Evolutionary conservation across 139 green algal species (phyloP).

Genomic region (Dunaliella sp.): DNA sequence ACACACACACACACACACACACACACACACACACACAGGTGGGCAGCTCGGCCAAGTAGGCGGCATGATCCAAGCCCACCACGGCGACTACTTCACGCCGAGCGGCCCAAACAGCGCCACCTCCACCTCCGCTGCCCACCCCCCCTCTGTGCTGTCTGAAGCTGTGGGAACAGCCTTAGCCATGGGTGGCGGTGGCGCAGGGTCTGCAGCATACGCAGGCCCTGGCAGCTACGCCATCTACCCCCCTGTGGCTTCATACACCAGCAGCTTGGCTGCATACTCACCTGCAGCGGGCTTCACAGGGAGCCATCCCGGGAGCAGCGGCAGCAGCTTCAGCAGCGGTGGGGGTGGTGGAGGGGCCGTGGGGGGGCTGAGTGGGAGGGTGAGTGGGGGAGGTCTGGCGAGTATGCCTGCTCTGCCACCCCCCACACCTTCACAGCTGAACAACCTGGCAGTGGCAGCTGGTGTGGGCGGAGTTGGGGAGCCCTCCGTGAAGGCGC

Average conservation of each 20-base stretch:
- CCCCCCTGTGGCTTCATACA: not conserved
- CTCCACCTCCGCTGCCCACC: not conserved
- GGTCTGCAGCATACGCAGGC: not conserved
- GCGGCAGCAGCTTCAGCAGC: not conserved
- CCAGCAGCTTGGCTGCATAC: not conserved
- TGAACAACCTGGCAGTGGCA: not conserved
- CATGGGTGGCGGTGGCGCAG: not conserved
- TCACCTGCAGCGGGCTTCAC: too few relatives aligned
- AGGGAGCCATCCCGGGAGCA: not conserved
- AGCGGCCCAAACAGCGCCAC: not conserved
- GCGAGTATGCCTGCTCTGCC: not conserved
- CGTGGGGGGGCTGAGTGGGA: too few relatives aligned
- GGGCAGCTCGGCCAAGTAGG: too few relatives aligned
- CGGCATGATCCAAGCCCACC: not conserved
- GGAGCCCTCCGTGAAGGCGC: not conserved
- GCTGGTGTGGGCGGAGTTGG: not conserved
- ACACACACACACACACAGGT: not conserved
- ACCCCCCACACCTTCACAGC: not conserved
- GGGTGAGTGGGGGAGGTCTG: not conserved
- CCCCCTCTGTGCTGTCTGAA: not conserved
- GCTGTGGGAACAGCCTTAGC: not conserved
- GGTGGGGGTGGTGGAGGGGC: not conserved
- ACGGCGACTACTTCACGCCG: slow-evolving; percentile 20
- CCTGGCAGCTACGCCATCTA: not conserved
- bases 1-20: not conserved